phyloP scores from a whole-genome alignment of 2,329 filamentous ascomycete species.

The Colletotrichum lindemuthianum region DNA sequence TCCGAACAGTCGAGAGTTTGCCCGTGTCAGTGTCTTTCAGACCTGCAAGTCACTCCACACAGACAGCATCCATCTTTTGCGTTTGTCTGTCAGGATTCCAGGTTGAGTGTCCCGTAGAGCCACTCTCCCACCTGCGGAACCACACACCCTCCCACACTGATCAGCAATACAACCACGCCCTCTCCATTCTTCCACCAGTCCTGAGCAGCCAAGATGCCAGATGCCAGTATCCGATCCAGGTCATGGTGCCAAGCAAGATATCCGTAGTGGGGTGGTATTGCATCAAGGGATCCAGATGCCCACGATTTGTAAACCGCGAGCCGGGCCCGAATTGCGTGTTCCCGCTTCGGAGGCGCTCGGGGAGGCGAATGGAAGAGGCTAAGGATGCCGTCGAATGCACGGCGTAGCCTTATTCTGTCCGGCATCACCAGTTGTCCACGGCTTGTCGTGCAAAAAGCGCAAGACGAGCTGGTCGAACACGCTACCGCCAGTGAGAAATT shows the following conservation, averaged over 20 bases:
- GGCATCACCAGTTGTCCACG: neutral
- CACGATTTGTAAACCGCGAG: constrained; percentile 11
- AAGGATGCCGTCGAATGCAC: neutral
- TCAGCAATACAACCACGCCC: constrained; percentile 21
- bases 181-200: neutral
- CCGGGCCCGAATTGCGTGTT: constrained; percentile 25
- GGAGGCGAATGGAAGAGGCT: constrained; percentile 8
- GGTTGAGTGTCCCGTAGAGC: constrained; percentile 2
- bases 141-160: constrained; percentile 15
- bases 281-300: constrained; percentile 22
- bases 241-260: constrained; percentile 26
- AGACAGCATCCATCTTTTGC: constrained; percentile 6
- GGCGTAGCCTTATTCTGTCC: constrained; percentile 14
- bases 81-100: neutral
- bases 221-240: constrained; percentile 21
- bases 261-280: constrained; percentile 30
- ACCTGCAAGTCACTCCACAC: constrained; percentile 27
- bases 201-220: neutral
- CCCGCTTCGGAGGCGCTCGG: constrained; percentile 27
- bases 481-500: constrained; percentile 13
- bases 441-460: constrained; percentile 4
- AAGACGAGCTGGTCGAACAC: neutral
- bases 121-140: constrained; percentile 1
- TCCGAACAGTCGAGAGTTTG: constrained; percentile 28
- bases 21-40: constrained; percentile 24